Conservation (phyloP, 176 grass and related monocot genomes). For the Zizania latifolia region DNA sequence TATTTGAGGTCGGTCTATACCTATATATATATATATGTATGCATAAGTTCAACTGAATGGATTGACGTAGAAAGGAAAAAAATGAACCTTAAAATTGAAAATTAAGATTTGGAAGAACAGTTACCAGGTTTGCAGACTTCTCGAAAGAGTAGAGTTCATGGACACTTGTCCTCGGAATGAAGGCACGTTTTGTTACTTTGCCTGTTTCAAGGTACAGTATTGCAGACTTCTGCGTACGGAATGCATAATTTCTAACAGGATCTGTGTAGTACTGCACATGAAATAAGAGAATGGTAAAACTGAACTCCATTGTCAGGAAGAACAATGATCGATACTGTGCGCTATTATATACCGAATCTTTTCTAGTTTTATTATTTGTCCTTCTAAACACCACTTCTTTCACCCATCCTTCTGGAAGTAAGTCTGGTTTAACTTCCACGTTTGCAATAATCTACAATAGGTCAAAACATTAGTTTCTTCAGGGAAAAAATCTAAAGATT, state of each 20-base stretch:
- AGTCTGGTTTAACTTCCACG: slow-evolving; percentile 35
- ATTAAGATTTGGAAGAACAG: neutral
- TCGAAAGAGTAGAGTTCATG: slow-evolving; percentile 43
- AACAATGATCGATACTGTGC: neutral
- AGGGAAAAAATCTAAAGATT: neutral
- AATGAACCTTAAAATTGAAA: neutral
- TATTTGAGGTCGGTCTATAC: no score
- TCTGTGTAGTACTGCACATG: slow-evolving; percentile 44
- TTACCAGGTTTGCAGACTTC: slow-evolving; percentile 35
- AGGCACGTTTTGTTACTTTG: slow-evolving; percentile 11
- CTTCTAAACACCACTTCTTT: slow-evolving; percentile 35
- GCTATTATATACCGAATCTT: slow-evolving; percentile 30
- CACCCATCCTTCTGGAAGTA: slow-evolving; percentile 37
- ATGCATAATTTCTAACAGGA: slow-evolving; percentile 28
- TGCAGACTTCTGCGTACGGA: slow-evolving; percentile 34
- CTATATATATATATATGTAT: no score
- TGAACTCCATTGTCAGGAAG: neutral
- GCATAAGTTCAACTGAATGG: neutral
- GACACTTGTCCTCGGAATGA: slow-evolving; percentile 35
- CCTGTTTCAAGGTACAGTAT: slow-evolving; percentile 30
- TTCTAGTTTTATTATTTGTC: slow-evolving; percentile 26
- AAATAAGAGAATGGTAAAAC: neutral
- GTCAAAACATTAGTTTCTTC: neutral
- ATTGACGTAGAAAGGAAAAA: neutral
- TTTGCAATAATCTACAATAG: slow-evolving; percentile 35